A percentile compares a stretch with the other conserved stretches of the same genome.
phyloP scores from a whole-genome alignment of 306 rosid species.

The Prunus persica region DNA sequence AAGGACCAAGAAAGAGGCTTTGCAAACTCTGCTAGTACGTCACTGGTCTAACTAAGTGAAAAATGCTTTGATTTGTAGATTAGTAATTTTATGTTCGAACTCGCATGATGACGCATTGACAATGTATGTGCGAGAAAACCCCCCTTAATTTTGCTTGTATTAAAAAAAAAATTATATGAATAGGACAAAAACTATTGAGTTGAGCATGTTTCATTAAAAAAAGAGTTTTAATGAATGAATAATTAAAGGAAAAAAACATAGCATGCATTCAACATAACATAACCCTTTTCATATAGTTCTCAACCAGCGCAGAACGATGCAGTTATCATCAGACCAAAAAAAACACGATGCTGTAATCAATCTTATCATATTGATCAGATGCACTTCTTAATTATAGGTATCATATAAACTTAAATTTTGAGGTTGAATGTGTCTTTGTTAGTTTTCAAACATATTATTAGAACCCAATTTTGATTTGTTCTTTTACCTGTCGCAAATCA shows the following conservation, averaged over 20 bases:
- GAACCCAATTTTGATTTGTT: not conserved
- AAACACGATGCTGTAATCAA: not conserved
- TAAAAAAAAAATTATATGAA: not conserved
- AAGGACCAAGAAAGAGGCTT: not conserved
- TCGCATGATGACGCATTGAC: rapidly evolving
- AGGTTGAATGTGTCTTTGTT: not conserved
- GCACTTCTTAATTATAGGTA: not conserved
- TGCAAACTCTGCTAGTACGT: not conserved
- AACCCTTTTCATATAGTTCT: too few relatives aligned
- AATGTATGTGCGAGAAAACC: too few relatives aligned
- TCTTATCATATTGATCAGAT: not conserved
- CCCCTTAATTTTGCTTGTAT: too few relatives aligned
- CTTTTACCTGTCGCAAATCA: too few relatives aligned
- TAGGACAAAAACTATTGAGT: not conserved
- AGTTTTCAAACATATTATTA: not conserved
- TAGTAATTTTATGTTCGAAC: too few relatives aligned
- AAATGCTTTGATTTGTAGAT: rapidly evolving
- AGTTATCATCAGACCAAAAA: too few relatives aligned
- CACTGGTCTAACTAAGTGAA: too few relatives aligned
- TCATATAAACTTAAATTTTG: not conserved
- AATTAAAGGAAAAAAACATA: too few relatives aligned
- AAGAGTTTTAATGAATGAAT: not conserved
- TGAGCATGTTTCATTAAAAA: not conserved
- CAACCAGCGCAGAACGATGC: not conserved
- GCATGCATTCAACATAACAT: too few relatives aligned